Evolutionary conservation across 768 basidiomycete species (phyloP).

Genomic region (Lentinula edodes): DNA sequence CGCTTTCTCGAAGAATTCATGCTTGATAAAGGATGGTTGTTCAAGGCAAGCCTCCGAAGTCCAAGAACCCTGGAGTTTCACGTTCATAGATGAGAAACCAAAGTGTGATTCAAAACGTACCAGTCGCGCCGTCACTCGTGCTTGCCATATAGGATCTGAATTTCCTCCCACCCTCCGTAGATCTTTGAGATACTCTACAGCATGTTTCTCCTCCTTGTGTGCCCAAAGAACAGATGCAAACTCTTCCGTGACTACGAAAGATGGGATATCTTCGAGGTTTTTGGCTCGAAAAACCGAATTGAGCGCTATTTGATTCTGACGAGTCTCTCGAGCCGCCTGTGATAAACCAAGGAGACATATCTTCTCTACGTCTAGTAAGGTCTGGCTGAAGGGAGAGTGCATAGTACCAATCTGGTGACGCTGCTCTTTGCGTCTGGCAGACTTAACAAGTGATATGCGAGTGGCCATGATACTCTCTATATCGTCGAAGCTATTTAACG

Average conservation of each 20-base stretch:
- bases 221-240: slow-evolving; percentile 89
- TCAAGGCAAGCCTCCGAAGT: slow-evolving; percentile 80
- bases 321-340: slow-evolving; percentile 59
- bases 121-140: slow-evolving; percentile 39
- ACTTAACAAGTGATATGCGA: slow-evolving; percentile 74
- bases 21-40: slow-evolving; percentile 66
- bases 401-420: slow-evolving; percentile 74
- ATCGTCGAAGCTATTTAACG: slow-evolving; percentile 54
- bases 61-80: slow-evolving; percentile 73
- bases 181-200: slow-evolving; percentile 65
- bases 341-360: slow-evolving; percentile 68
- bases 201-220: slow-evolving; percentile 78
- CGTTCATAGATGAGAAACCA: neutral
- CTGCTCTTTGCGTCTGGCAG: slow-evolving; percentile 63
- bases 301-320: slow-evolving; percentile 74
- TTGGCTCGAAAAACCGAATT: slow-evolving; percentile 82
- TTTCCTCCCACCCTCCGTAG: slow-evolving; percentile 13
- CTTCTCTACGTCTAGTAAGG: slow-evolving; percentile 58
- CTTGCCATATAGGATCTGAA: slow-evolving; percentile 6
- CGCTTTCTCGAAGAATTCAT: slow-evolving; percentile 67
- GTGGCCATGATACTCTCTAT: slow-evolving; percentile 79
- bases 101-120: slow-evolving; percentile 32
- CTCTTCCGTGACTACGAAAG: slow-evolving; percentile 62
- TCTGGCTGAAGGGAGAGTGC: slow-evolving; percentile 42
- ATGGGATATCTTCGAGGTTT: slow-evolving; percentile 39